These are phyloP conservation scores for Coemansia nantahalensis DNA, from an alignment of 192 early-diverging fungal genomes.

Conservation along the genomic window DNA sequence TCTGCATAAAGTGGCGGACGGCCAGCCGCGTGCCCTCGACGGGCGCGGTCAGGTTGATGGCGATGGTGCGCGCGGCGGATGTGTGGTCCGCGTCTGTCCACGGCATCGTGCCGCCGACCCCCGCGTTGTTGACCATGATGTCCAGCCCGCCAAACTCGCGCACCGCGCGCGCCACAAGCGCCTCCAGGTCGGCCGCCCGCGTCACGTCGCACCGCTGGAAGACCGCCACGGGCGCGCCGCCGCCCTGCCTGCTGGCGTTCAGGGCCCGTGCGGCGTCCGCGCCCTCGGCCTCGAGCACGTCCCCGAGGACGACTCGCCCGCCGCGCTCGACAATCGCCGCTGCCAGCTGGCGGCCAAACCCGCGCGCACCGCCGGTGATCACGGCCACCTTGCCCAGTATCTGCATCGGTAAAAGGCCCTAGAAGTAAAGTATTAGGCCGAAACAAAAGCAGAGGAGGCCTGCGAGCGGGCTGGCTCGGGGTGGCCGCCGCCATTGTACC, in stretches of 20 bases:
- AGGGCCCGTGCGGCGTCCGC: conserved; percentile 31
- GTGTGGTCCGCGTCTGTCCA: conserved; percentile 49
- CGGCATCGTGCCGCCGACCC: conserved; percentile 50
- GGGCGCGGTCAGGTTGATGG: conserved; percentile 73
- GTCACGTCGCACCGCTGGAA: conserved; percentile 59
- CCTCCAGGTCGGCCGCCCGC: conserved; percentile 22
- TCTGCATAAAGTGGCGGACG: conserved; percentile 55
- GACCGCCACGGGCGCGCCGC: conserved; percentile 9
- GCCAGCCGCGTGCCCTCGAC: conserved; percentile 74
- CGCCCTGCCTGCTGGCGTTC: conserved; percentile 11
- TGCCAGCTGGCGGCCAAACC: conserved; percentile 65
- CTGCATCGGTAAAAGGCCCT: conserved; percentile 30
- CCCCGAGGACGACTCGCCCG: conserved; percentile 63
- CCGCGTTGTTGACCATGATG: conserved; percentile 66
- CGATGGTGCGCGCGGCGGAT: conserved; percentile 59
- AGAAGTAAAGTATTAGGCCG: too few relatives aligned
- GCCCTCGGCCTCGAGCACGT: conserved; percentile 53
- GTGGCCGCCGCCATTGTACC: too few relatives aligned
- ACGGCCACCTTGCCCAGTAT: conserved; percentile 62
- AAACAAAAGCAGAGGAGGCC: too few relatives aligned
- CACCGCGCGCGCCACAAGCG: conserved; percentile 44
- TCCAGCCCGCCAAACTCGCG: conserved; percentile 60
- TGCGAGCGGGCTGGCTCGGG: too few relatives aligned
- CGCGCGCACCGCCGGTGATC: conserved; percentile 68
- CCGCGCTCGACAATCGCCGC: conserved; percentile 58